A percentile compares a stretch with the other conserved stretches of the same genome.
phyloP scores from a whole-genome alignment of 495 filamentous ascomycete genomes.

The Penicillium malachiteum region DNA sequence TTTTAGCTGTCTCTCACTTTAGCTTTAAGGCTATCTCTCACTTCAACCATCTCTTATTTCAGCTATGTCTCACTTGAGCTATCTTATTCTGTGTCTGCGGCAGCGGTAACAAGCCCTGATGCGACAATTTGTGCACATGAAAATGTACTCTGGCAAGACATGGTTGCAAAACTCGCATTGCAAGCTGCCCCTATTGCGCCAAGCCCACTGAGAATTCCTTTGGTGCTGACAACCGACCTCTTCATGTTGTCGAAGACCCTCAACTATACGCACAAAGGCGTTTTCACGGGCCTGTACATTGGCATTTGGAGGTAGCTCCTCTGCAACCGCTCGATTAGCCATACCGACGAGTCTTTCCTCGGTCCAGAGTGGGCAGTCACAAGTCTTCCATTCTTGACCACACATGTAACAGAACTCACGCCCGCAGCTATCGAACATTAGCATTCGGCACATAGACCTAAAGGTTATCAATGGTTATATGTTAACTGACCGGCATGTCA shows the following conservation, averaged over 20 bases:
- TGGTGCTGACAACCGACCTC: slow-evolving; percentile 15
- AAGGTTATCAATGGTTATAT: too few species aligned
- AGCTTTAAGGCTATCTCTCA: too few species aligned
- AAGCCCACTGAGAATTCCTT: slow-evolving; percentile 13
- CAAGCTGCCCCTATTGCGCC: slow-evolving; percentile 9
- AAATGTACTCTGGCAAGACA: not conserved
- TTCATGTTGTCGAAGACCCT: slow-evolving; percentile 7
- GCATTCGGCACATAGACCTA: too few species aligned
- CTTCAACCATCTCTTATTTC: not conserved
- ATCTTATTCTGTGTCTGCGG: not conserved
- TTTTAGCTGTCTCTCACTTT: too few species aligned
- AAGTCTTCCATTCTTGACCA: not conserved
- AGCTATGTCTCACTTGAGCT: not conserved
- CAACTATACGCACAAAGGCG: slow-evolving; percentile 5
- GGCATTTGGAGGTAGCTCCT: not conserved
- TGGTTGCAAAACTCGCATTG: slow-evolving; percentile 6
- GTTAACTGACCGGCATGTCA: slow-evolving; percentile 18
- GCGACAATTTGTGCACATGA: not conserved
- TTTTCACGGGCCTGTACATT: not conserved
- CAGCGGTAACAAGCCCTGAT: not conserved
- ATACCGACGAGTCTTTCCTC: not conserved
- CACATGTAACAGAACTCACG: not conserved
- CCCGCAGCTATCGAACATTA: not conserved
- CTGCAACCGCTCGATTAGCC: not conserved
- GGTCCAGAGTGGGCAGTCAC: not conserved